Base-by-base conservation (phyloP, 2,329 filamentous ascomycete genomes). In the Clarireedia paspali region DNA sequence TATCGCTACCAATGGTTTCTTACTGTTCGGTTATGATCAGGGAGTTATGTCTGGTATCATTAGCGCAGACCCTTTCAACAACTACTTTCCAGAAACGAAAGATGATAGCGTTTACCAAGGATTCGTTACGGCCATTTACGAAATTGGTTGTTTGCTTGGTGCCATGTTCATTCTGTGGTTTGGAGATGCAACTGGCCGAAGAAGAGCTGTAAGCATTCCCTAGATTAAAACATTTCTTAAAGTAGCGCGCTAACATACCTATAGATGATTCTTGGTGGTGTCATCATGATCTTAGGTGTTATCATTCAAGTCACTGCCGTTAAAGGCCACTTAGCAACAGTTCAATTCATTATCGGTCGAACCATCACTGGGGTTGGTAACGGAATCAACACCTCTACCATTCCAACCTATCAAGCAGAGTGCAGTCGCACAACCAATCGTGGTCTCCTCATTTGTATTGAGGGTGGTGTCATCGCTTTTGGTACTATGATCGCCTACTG, bases 1-100 rank as follows among this genome's bases (percentile, higher is more conserved):
- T 14, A 80, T 89, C 66, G 87, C 87, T 52, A 87, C 86, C 62
- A 83, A 83, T 51, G 89, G 89, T 54, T 90, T 95, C 45, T 91
- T 95, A 66, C 76, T 95, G 17, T 95, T 95, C 66, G 89, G 89
- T 63, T 94, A 92, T 75, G 89, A 94, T 70, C 89, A 94, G 70
- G 89, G 89, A 66, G 89, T 94, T 62, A 92, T 92, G 89, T 90
- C 87, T 59, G 80, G 80, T 62, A 81, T 81, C 60, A 85, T 86
- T 65, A 84, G 81, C 77, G 80, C 74, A 45, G 72, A 69, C n/a
- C 57, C 66, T 71, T 99, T 99, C 71, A 88, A 87, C 70, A 81
- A 88, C 69, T 96, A 96, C 72, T 97, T 97, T 65, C 76, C 78
- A 4, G 67, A 74, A 76, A 91, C 68, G 83, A 96, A 62, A 36